These are phyloP conservation scores for Puccinia horiana DNA, from an alignment of 1,284 basidiomycete genomes.

Conservation along the genomic window DNA sequence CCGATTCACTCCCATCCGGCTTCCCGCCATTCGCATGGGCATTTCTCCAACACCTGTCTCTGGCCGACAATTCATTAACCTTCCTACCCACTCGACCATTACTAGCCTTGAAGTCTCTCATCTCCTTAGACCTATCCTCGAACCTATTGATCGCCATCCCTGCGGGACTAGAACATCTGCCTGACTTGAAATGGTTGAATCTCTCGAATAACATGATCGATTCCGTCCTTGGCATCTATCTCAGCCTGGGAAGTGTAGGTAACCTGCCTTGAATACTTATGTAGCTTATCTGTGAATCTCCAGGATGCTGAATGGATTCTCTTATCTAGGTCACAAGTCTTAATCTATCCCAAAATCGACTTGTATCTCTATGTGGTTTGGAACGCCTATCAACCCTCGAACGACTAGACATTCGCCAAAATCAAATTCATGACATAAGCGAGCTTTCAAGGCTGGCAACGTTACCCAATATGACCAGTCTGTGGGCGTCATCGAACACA, in stretches of 20 bases:
- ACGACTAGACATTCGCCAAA: conserved; percentile 80
- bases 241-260: conserved; percentile 70
- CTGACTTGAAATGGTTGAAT: conserved; percentile 80
- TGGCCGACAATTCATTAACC: conserved; percentile 78
- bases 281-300: conserved; percentile 53
- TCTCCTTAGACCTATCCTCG: conserved; percentile 59
- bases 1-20: conserved; percentile 57
- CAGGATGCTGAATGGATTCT: conserved; percentile 49
- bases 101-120: conserved; percentile 64
- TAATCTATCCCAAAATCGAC: conserved; percentile 79
- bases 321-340: conserved; percentile 62
- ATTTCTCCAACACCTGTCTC: conserved; percentile 73
- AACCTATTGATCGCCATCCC: conserved; percentile 64
- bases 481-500: conserved; percentile 80
- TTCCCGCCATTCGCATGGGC: conserved; percentile 75
- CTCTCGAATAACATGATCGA: conserved; percentile 94
- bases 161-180: conserved; percentile 70
- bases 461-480: conserved; percentile 72
- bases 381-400: conserved; percentile 81
- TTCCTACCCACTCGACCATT: conserved; percentile 68
- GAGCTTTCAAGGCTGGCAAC: conserved; percentile 82
- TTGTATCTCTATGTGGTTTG: conserved; percentile 88
- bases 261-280: too few relatives aligned
- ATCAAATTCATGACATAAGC: conserved; percentile 75
- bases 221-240: conserved; percentile 83